A percentile compares a stretch with the other conserved stretches of the same genome.
These are phyloP conservation scores for Eudorina sp. DNA, from an alignment of 139 green algal species.

Conservation along the genomic window DNA sequence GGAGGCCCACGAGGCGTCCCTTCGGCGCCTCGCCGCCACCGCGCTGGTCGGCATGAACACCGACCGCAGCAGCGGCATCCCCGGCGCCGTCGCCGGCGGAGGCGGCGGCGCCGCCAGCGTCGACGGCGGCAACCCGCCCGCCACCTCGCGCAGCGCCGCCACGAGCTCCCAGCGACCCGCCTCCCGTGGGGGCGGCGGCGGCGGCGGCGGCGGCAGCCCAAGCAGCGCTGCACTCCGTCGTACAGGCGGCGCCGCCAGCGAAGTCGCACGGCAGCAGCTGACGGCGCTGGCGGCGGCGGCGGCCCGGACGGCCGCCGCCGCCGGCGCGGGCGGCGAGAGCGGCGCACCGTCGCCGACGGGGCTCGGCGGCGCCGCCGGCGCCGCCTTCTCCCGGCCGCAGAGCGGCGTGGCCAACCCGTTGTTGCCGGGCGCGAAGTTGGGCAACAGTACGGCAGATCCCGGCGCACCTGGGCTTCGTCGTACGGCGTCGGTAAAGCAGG, in stretches of 20 bases:
- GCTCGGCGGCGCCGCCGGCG: background rate
- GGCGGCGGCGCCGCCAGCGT: background rate
- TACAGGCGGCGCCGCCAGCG: background rate
- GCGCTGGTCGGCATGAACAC: background rate
- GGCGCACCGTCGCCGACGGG: background rate
- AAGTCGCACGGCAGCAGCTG: constrained; percentile 19
- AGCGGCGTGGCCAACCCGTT: background rate
- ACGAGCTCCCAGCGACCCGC: background rate
- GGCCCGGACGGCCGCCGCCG: background rate
- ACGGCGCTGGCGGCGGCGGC: constrained; percentile 18
- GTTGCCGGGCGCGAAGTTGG: background rate
- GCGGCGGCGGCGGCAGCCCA: background rate
- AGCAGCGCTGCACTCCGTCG: background rate
- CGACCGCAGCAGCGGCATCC: background rate
- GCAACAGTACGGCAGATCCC: background rate
- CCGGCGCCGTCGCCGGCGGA: too few species aligned
- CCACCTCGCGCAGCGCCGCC: background rate
- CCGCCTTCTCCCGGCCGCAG: background rate
- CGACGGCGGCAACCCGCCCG: background rate
- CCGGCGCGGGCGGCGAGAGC: background rate
- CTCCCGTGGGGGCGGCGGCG: background rate
- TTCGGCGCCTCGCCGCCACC: background rate
- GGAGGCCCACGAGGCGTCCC: constrained; percentile 21
- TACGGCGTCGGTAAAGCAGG: background rate
- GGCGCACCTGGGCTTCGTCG: background rate